Conservation (phyloP, 2,329 filamentous ascomycete genomes). For the Passalora sequoiae region DNA sequence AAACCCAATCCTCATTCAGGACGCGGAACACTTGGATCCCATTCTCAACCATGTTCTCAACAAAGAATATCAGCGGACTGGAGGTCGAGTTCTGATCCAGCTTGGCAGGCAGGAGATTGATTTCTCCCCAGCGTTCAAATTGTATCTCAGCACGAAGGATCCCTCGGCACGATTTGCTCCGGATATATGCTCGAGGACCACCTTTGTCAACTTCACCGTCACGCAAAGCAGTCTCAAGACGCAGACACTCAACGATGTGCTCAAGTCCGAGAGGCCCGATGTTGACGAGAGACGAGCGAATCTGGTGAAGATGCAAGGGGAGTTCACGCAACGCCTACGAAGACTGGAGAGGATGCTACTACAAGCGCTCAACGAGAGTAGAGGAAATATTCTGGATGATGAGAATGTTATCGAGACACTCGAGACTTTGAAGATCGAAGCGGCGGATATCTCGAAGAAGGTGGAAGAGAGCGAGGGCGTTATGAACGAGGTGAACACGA, state of each 20-base stretch:
- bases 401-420: conserved; percentile 97
- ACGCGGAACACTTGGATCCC: conserved; percentile 93
- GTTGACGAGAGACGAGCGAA: conserved; percentile 95
- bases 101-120: conserved; percentile 98
- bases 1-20: conserved; percentile 96
- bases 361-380: conserved; percentile 93
- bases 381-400: conserved; percentile 95
- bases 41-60: conserved; percentile 98
- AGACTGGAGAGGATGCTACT: conserved; percentile 91
- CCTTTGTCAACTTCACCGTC: conserved; percentile 98
- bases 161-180: conserved; percentile 93
- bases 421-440: conserved; percentile 96
- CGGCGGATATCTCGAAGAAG: conserved; percentile 91
- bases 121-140: conserved; percentile 92
- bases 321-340: conserved; percentile 97
- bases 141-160: conserved; percentile 92
- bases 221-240: conserved; percentile 98
- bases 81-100: conserved; percentile 94
- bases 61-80: conserved; percentile 98
- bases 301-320: conserved; percentile 96
- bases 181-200: conserved; percentile 95
- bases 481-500: conserved; percentile 95
- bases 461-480: conserved; percentile 95
- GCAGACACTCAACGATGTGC: conserved; percentile 92
- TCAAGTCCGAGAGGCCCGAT: conserved; percentile 95